Evolutionary conservation across 208 protist species (phyloP).

Genomic region (Acanthamoeba royreba): DNA sequence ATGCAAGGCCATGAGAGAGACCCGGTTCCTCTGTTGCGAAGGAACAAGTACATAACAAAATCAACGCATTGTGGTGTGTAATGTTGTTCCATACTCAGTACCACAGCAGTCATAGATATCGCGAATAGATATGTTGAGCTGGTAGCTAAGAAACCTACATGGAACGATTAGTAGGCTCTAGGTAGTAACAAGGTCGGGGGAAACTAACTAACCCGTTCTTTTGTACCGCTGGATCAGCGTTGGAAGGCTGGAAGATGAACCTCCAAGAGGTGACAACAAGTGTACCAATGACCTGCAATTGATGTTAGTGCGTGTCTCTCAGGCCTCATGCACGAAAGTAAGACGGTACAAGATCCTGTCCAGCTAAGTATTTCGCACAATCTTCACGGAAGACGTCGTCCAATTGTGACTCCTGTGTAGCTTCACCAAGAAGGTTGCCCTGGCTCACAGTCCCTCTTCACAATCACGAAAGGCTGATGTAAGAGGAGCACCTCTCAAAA

Average conservation of each 20-base stretch:
- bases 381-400: too few relatives aligned
- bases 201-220: neutral
- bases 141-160: neutral
- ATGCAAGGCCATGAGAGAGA: neutral
- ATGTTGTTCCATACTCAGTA: neutral
- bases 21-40: neutral
- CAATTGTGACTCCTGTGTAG: too few relatives aligned
- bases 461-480: neutral
- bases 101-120: slow-evolving; percentile 5
- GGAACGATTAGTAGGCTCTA: neutral
- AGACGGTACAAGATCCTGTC: neutral
- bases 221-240: neutral
- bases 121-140: slow-evolving; percentile 5
- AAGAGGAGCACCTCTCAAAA: neutral
- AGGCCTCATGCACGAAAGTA: neutral
- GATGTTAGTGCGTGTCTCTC: neutral
- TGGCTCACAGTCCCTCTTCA: too few relatives aligned
- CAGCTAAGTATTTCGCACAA: too few relatives aligned
- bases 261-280: neutral
- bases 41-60: neutral
- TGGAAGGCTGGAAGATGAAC: neutral
- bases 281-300: neutral
- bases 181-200: neutral
- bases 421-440: too few relatives aligned
- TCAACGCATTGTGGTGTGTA: neutral